phyloP scores from a whole-genome alignment of 352 stramenopile species.

The Phytophthora fragariae region DNA sequence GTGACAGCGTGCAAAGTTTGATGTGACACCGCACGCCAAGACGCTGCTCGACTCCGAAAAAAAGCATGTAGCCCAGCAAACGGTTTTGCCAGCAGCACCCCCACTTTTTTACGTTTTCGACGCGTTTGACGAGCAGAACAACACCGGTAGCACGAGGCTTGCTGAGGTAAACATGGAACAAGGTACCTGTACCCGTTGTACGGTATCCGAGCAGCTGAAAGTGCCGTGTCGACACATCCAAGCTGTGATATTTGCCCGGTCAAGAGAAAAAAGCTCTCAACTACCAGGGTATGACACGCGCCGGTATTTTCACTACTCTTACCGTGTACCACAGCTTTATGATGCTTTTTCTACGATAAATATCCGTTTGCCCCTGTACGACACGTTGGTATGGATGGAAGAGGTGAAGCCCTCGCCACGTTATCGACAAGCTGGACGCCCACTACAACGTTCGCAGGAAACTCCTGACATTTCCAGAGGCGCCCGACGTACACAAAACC shows the following conservation, averaged over 20 bases:
- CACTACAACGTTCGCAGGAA: not conserved
- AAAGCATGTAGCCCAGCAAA: not conserved
- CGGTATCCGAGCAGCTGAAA: not conserved
- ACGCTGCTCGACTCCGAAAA: not conserved
- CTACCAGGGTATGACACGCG: not conserved
- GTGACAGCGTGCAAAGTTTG: not conserved
- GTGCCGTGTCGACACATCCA: not conserved
- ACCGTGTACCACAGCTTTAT: no score
- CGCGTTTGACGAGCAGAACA: not conserved
- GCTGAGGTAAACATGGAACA: not conserved
- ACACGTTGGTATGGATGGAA: no score
- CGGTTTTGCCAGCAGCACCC: not conserved
- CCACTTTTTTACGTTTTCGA: not conserved
- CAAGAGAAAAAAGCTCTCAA: not conserved
- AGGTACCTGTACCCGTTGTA: not conserved
- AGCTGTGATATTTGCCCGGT: not conserved
- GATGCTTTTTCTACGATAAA: no score
- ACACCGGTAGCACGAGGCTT: not conserved
- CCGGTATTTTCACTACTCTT: no score
- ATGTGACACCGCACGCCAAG: not conserved
- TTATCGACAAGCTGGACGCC: not conserved
- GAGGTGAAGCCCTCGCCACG: no score
- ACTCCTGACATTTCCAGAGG: not conserved
- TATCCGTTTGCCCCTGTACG: no score
- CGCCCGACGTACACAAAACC: not conserved